A percentile compares a stretch with the other conserved stretches of the same genome.
Conservation (phyloP, 805 yeast genomes). For the Saturnispora sanitii region DNA sequence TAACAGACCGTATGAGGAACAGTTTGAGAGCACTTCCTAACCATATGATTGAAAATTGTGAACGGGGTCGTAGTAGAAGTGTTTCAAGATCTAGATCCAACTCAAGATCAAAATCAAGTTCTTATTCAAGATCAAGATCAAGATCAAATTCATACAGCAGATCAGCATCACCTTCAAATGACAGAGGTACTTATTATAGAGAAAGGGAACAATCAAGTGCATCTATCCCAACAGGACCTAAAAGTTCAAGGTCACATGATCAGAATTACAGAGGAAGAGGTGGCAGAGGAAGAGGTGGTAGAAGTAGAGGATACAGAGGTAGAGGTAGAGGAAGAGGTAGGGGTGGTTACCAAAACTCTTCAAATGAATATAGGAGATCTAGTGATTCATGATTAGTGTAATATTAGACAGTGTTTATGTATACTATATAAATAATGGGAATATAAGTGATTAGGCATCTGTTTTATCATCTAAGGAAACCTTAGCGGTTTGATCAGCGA, state of each 20-base stretch:
- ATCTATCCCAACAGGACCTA: neutral
- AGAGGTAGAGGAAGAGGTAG: slow-evolving; percentile 2
- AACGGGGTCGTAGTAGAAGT: neutral
- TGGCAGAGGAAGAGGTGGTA: slow-evolving; percentile 3
- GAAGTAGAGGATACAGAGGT: neutral
- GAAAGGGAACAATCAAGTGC: slow-evolving; percentile 1
- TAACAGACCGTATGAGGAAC: slow-evolving; percentile 77
- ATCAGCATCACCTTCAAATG: slow-evolving; percentile 8
- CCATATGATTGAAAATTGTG: slow-evolving; percentile 13
- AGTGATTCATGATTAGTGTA: too few relatives aligned
- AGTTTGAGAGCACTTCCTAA: slow-evolving; percentile 18
- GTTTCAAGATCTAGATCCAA: slow-evolving; percentile 15
- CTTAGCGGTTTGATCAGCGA: slow-evolving; percentile 2
- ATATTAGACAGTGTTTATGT: neutral
- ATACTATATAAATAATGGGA: too few relatives aligned
- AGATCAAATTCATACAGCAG: slow-evolving; percentile 10
- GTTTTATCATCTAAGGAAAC: neutral
- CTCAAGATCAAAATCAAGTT: slow-evolving; percentile 8
- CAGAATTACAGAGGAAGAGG: neutral
- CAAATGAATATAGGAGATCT: too few relatives aligned
- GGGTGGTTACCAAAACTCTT: neutral
- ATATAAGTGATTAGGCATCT: too few relatives aligned
- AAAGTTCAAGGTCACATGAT: neutral
- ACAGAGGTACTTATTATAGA: slow-evolving; percentile 7
- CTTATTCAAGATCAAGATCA: slow-evolving; percentile 14